These are phyloP conservation scores for Basipetospora chlamydospora DNA, from an alignment of 2,329 filamentous ascomycete species.

Conservation along the genomic window DNA sequence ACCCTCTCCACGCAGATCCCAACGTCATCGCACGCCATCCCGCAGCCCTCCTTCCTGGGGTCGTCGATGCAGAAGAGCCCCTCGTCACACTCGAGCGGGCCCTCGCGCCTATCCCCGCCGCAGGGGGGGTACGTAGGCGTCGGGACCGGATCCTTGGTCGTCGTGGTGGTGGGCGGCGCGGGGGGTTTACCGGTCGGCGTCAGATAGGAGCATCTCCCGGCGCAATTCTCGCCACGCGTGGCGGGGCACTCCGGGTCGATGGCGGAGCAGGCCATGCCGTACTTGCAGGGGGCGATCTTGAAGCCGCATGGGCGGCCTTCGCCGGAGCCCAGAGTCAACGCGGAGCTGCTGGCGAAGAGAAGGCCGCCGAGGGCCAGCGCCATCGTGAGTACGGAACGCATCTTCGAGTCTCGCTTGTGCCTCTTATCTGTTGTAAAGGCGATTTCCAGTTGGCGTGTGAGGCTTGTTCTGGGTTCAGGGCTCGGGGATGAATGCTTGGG, in stretches of 20 bases:
- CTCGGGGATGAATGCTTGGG: no score
- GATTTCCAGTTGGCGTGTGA: no score
- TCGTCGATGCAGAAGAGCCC: slow-evolving; percentile 18
- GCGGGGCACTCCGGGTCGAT: slow-evolving; percentile 8
- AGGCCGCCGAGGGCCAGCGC: no score
- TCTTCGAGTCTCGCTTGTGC: no score
- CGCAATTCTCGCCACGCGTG: slow-evolving; percentile 13
- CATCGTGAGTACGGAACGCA: no score
- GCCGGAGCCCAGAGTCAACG: neutral
- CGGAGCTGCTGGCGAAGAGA: neutral
- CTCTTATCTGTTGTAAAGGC: no score
- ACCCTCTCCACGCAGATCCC: slow-evolving; percentile 17
- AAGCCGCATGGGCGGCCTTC: slow-evolving; percentile 13
- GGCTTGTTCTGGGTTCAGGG: no score
- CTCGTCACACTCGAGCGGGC: slow-evolving; percentile 9
- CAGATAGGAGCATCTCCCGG: slow-evolving; percentile 16
- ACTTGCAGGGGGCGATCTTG: slow-evolving; percentile 16
- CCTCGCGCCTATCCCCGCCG: slow-evolving; percentile 14
- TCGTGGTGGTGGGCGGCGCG: neutral
- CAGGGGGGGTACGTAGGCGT: slow-evolving; percentile 16
- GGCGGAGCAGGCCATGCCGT: slow-evolving; percentile 12
- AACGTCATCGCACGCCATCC: slow-evolving; percentile 19
- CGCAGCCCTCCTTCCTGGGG: slow-evolving; percentile 17
- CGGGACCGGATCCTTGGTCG: neutral
- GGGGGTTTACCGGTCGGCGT: neutral